Evolutionary conservation across 176 grass and related monocot species (phyloP).

Genomic region (Carex kokanica): DNA sequence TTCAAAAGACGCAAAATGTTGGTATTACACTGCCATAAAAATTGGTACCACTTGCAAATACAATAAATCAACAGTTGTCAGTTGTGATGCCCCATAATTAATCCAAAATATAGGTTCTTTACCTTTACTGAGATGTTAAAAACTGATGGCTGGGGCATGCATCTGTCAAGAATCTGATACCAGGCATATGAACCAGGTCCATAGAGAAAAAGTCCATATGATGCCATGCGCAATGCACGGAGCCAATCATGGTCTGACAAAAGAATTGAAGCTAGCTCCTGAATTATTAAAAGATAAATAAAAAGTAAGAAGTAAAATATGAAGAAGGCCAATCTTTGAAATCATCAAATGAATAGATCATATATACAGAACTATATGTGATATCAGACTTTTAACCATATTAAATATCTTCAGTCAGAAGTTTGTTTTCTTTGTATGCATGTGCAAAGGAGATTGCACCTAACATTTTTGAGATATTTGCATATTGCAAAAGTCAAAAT

Average conservation of each 20-base stretch:
- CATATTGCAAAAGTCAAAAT: neutral
- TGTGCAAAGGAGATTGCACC: neutral
- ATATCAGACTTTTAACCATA: neutral
- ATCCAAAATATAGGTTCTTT: slow-evolving; percentile 12
- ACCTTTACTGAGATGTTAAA: slow-evolving; percentile 72
- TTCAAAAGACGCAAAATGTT: neutral
- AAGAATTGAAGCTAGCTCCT: slow-evolving; percentile 53
- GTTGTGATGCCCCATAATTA: neutral
- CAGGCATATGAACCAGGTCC: slow-evolving; percentile 73
- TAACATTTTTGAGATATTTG: neutral
- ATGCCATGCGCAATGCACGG: slow-evolving; percentile 62
- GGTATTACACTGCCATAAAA: neutral
- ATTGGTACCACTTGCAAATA: neutral
- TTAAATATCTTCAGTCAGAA: neutral
- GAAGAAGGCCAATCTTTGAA: neutral
- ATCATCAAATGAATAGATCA: neutral
- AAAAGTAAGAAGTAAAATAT: neutral
- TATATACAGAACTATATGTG: neutral
- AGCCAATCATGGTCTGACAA: slow-evolving; percentile 77
- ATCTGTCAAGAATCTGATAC: slow-evolving; percentile 78
- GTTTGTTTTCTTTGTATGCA: neutral
- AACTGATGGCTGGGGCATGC: slow-evolving; percentile 72
- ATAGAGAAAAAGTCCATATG: slow-evolving; percentile 93
- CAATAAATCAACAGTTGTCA: neutral
- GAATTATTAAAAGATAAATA: neutral